A percentile compares a stretch with the other conserved stretches of the same genome.
phyloP scores from a whole-genome alignment of 352 stramenopile genomes.

The Phytophthora fragariae region DNA sequence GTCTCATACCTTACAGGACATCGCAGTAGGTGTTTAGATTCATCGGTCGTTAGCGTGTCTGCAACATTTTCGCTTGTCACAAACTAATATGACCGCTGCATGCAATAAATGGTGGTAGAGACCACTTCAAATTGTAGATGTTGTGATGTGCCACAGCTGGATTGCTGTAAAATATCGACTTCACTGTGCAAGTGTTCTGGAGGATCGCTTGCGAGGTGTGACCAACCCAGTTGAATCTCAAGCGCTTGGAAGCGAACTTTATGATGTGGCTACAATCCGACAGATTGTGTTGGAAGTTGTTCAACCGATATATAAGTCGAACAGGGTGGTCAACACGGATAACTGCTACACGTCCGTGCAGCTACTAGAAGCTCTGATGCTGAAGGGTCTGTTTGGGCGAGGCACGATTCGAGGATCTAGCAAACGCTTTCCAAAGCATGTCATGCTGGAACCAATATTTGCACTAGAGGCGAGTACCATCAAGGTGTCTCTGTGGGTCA shows the following conservation, averaged over 20 bases:
- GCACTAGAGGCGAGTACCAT: slow-evolving; percentile 10
- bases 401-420: slow-evolving; percentile 23
- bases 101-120: slow-evolving; percentile 23
- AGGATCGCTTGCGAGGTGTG: slow-evolving; percentile 29
- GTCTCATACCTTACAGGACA: too few relatives aligned
- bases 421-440: slow-evolving; percentile 38
- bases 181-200: slow-evolving; percentile 29
- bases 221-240: not conserved
- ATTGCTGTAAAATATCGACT: slow-evolving; percentile 35
- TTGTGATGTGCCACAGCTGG: slow-evolving; percentile 42
- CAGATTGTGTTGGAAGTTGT: slow-evolving; percentile 35
- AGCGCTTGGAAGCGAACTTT: not conserved
- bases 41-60: too few relatives aligned
- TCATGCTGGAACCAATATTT: slow-evolving; percentile 21
- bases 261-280: slow-evolving; percentile 5
- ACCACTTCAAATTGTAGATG: slow-evolving; percentile 47
- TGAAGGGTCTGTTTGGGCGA: slow-evolving; percentile 31
- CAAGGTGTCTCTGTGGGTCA: slow-evolving; percentile 25
- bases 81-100: too few relatives aligned
- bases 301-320: slow-evolving; percentile 21
- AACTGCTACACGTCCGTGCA: slow-evolving; percentile 48
- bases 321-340: slow-evolving; percentile 39
- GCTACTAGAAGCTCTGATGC: slow-evolving; percentile 27
- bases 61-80: too few relatives aligned
- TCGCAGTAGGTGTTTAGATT: too few relatives aligned